A percentile compares a stretch with the other conserved stretches of the same genome.
Conservation (phyloP, 345 rosid genomes). For the Ceriops decandra region DNA sequence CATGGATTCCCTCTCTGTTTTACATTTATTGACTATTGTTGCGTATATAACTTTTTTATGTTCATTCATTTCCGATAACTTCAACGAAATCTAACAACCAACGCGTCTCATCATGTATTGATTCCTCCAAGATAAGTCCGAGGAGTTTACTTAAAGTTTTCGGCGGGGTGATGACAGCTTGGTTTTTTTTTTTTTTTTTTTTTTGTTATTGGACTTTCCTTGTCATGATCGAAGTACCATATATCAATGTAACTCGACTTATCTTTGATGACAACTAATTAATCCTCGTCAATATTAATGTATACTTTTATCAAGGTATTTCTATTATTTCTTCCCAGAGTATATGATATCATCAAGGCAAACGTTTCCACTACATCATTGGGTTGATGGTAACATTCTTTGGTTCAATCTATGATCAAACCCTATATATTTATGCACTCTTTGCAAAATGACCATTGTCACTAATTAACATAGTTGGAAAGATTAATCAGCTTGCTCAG, state of each 20-base stretch:
- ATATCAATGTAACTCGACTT: not conserved
- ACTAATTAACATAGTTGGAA: not conserved
- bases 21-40: too few relatives aligned
- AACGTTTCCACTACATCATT: constrained; percentile 10
- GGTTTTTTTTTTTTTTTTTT: too few relatives aligned
- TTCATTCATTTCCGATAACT: too few relatives aligned
- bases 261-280: too few relatives aligned
- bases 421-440: not conserved
- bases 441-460: constrained; percentile 2
- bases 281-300: too few relatives aligned
- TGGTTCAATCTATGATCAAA: not conserved
- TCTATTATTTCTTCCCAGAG: not conserved
- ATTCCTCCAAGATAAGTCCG: not conserved
- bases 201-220: not conserved
- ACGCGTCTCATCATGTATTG: too few relatives aligned
- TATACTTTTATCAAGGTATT: not conserved
- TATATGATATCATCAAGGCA: constrained; percentile 4
- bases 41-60: too few relatives aligned
- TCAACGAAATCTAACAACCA: too few relatives aligned
- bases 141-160: not conserved
- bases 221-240: constrained; percentile 2
- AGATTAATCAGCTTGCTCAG: too few relatives aligned
- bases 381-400: not conserved
- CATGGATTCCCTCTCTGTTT: too few relatives aligned
- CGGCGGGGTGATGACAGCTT: constrained; percentile 8